Base-by-base conservation (phyloP, 169 alveolate genomes). In the Eimeria necatrix region DNA sequence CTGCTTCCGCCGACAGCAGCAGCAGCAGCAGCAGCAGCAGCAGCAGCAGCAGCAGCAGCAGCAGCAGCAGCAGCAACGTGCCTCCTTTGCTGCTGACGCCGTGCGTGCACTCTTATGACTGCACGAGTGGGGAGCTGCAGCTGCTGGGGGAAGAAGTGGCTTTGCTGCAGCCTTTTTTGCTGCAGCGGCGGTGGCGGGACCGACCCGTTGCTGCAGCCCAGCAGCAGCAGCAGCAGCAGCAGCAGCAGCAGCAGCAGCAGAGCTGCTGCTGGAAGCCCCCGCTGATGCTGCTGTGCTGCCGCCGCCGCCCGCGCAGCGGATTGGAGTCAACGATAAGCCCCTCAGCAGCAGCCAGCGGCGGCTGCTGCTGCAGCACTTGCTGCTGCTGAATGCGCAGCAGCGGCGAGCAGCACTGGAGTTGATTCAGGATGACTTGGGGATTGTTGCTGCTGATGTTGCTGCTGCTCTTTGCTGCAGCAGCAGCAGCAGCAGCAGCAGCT, bases 361-460 rank as follows among this genome's bases (percentile, higher is more conserved):
- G 32, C 90, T 97, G 52, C 96, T 97, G 73, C 95, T 96, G 64
- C 92, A 95, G 87, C 97, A 97, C 94, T 71, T 97, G 85, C 59
- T 96, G 68, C 80, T 97, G 85, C 96, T 97, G 56, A 98, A 98
- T 56, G 98, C 98, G 32, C 94, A 97, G 87, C 98, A 97, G 83
- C 95, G 98, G 85, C 96, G 95, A 90, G 98, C 98, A 24, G 98
- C 98, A 20, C 74, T 97, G 92, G 98, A 97, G 88, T 97, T 97
- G 26, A 95, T 97, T 32, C 98, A 97, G 88, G 98, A 97, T 71
- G 98, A 97, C 88, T 96, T 97, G 53, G 98, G 98, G 20, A 97
- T 97, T 71, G 92, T 97, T 49, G 98, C 98, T 26, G 98, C 97
- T 70, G 95, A 91, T 94, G 96, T 97, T 83, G 96, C 96, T 97